Evolutionary conservation across 164 flowering plant genomes (phyloP).

Genomic region (Umbilicus rupestris): DNA sequence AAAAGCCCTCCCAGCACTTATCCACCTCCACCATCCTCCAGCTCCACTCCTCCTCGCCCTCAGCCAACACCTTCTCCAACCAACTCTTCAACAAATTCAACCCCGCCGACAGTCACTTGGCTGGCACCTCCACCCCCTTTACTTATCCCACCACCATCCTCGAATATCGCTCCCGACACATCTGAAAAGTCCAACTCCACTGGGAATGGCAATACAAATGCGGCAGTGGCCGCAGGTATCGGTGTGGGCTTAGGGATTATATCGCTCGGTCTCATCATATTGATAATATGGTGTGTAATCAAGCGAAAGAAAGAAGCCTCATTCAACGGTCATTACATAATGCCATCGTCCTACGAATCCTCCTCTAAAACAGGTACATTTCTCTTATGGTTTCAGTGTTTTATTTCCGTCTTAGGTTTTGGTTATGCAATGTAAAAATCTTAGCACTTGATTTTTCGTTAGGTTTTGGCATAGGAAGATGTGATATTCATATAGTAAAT

Average conservation of each 20-base stretch:
- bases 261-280: constrained; percentile 32
- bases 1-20: background rate
- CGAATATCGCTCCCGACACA: constrained; percentile 9
- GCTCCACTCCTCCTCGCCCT: background rate
- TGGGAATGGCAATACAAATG: constrained; percentile 19
- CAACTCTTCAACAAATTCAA: constrained; percentile 17
- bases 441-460: background rate
- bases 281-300: constrained; percentile 26
- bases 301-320: constrained; percentile 27
- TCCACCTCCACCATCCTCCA: constrained; percentile 14
- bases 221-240: constrained; percentile 29
- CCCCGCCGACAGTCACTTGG: constrained; percentile 25
- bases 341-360: constrained; percentile 40
- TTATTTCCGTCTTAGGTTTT: background rate
- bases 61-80: constrained; percentile 27
- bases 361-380: constrained; percentile 46
- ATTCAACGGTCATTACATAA: constrained; percentile 30
- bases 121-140: constrained; percentile 15
- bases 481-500: background rate
- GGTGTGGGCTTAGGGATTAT: constrained; percentile 21
- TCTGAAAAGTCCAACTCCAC: constrained; percentile 18
- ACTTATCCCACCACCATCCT: constrained; percentile 8
- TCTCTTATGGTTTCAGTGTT: background rate
- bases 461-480: background rate
- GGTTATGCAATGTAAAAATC: background rate